phyloP scores from a whole-genome alignment of 257 asterid species.

The Solanum megistacrolobum region DNA sequence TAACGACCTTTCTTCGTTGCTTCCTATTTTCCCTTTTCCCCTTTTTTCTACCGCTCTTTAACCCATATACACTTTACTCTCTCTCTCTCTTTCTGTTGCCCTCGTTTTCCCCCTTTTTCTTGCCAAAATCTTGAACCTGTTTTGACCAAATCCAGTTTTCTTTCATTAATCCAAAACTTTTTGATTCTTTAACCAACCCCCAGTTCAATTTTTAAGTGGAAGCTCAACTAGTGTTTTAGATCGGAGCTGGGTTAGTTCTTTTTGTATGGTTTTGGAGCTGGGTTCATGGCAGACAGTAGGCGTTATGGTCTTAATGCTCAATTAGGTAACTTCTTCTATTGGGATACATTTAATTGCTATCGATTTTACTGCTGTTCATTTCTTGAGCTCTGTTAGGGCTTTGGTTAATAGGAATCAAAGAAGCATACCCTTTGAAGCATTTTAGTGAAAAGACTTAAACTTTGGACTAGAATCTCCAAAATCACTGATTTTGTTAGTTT shows the following conservation, averaged over 20 bases:
- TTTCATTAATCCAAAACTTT: neutral
- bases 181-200: neutral
- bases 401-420: neutral
- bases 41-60: neutral
- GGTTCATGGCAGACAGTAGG: constrained; percentile 25
- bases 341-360: neutral
- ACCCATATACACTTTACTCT: neutral
- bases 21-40: constrained; percentile 7
- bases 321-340: constrained; percentile 10
- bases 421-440: neutral
- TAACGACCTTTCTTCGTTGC: constrained; percentile 24
- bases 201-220: neutral
- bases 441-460: neutral
- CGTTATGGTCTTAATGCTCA: constrained; percentile 21
- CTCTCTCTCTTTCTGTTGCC: neutral
- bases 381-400: neutral
- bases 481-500: neutral
- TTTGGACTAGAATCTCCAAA: neutral
- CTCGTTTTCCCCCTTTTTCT: neutral
- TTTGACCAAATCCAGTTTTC: neutral
- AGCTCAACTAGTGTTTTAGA: neutral
- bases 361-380: neutral
- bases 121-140: neutral
- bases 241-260: neutral
- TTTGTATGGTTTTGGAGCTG: constrained; percentile 1